phyloP scores from a whole-genome alignment of 371 early-diverging fungal species.

The Mucor racemosus region DNA sequence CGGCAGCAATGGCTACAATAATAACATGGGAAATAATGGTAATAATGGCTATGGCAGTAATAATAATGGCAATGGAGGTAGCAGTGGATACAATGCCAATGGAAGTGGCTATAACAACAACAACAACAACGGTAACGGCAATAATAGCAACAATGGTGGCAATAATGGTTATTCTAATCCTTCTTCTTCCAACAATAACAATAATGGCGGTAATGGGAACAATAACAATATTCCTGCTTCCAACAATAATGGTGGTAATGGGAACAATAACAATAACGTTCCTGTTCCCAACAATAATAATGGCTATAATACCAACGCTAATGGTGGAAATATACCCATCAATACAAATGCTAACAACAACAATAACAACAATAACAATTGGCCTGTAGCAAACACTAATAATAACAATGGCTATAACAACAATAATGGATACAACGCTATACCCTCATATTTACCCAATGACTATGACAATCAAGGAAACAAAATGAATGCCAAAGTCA shows the following conservation, averaged over 20 bases:
- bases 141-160: neutral
- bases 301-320: no score
- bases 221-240: neutral
- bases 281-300: constrained; percentile 14
- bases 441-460: neutral
- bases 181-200: constrained; percentile 5
- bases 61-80: constrained; percentile 11
- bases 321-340: no score
- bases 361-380: constrained; percentile 10
- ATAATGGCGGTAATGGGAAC: constrained; percentile 1
- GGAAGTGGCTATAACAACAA: neutral
- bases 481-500: constrained; percentile 7
- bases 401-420: constrained; percentile 1
- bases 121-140: constrained; percentile 8
- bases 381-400: neutral
- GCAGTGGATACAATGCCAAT: neutral
- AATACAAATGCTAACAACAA: constrained; percentile 7
- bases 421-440: neutral
- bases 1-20: no score
- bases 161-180: constrained; percentile 12
- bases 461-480: neutral
- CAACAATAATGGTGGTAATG: constrained; percentile 5
- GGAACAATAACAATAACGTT: constrained; percentile 10
- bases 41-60: constrained; percentile 13
- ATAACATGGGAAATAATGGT: neutral